Evolutionary conservation across 2,329 filamentous ascomycete genomes (phyloP), one percentile per base, ranked within the genome.

Genomic region (Hirsutella minnesotensis): DNA sequence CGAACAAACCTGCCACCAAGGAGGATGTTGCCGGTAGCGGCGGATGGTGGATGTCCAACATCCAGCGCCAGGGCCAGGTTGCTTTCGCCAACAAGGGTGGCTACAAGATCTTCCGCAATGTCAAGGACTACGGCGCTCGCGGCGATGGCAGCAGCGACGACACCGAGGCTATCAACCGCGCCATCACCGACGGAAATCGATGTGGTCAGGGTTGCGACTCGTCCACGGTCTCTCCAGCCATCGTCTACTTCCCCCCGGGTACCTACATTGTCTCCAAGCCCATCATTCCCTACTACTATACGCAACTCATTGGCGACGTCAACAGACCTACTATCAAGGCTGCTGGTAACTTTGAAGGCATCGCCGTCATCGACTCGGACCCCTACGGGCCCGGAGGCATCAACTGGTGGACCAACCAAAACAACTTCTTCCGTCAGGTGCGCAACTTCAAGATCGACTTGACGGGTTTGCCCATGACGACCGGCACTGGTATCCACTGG

Each of bases 241-340:
- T 96, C 13, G 79, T 96, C 42, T 96, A 94, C 69, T 94, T 96
- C 69, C 89, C 88, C 33, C 71, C 86, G 10, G 89, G 90, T 50
- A 94, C 80, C 44, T 96, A 95, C 57, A 56, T 84, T 16, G 81
- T 96, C 53, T 86, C 79, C 58, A 74, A 70, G 55, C 86, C 90
- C 19, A 77, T 96, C 51, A 65, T 88, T 41, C 83, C 88, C 60
- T 83, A 82, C 63, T 96, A 96, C 72, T 95, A 95, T 69, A 94
- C 89, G 9, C 88, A 95, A 61, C 77, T 96, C 47, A 72, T 95
- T 30, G 90, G 90, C 44, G 88, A 96, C 39, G 57, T 76, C 53
- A 69, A 75, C 48, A 63, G 81, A 13, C 88, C 90, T 0, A 81
- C 81, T 0, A 70, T 95, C 61, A 87, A 90, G 67, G 83, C 83